A percentile compares a stretch with the other conserved stretches of the same genome.
phyloP scores from a whole-genome alignment of 106 monocot genomes.

The Vanilla planifolia region DNA sequence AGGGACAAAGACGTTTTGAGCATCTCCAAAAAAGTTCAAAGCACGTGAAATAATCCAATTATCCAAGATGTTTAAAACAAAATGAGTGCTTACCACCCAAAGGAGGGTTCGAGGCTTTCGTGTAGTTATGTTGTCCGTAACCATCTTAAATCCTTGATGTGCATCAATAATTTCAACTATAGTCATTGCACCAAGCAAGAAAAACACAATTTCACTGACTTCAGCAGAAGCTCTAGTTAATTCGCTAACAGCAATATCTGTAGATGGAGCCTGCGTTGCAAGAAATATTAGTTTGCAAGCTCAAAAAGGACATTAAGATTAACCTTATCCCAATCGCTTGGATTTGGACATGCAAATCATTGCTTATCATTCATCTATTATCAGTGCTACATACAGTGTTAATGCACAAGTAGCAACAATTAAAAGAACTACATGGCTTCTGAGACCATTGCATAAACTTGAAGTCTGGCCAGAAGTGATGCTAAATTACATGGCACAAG shows the following conservation, averaged over 20 bases:
- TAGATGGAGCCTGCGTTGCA: conserved; percentile 92
- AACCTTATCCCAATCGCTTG: too few species aligned
- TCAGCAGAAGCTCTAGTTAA: conserved; percentile 69
- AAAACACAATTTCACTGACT: conserved; percentile 98
- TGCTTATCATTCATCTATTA: too few species aligned
- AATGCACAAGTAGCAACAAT: too few species aligned
- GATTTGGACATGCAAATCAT: too few species aligned
- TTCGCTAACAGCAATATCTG: conserved; percentile 88
- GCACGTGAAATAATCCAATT: background rate
- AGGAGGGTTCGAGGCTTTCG: conserved; percentile 77
- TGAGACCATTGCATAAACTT: too few species aligned
- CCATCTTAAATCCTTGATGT: conserved; percentile 98
- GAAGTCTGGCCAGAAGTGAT: too few species aligned
- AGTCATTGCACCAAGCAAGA: conserved; percentile 98
- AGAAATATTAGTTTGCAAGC: too few species aligned
- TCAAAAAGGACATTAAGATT: too few species aligned
- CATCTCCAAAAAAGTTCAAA: conserved; percentile 1
- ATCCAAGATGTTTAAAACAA: too few species aligned
- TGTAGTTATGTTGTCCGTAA: conserved; percentile 96
- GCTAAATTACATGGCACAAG: too few species aligned
- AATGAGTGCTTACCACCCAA: conserved; percentile 77
- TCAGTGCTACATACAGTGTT: too few species aligned
- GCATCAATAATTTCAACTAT: conserved; percentile 98
- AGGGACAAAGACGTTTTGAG: background rate
- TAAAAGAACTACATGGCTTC: too few species aligned